Base-by-base conservation (phyloP, 1,139 yeast species). In the Diutina mesorugosa region DNA sequence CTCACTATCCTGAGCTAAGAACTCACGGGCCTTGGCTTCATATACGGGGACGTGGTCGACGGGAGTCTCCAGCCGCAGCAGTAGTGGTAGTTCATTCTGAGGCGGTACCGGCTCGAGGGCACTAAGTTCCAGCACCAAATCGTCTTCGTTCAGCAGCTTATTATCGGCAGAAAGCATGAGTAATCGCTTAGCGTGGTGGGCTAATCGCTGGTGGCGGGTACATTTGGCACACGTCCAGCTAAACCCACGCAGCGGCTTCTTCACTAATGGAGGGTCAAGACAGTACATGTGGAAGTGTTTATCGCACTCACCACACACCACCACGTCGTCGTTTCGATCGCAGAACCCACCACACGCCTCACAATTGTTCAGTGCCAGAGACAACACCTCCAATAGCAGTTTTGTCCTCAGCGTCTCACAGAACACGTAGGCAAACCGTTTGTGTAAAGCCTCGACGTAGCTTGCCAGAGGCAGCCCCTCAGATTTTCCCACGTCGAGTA, bases 151-250 rank as follows among this genome's bases (percentile, higher is more conserved):
- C 4, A 77, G 70, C 57, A 73, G 69, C 58, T 75, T 73, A 60
- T 76, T 76, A 59, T 76, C 79, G 57, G 72, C 72, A 10, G 77
- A 71, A 52, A 76, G 67, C 80, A 76, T 76, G 56, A 76, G 60
- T 58, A 71, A 69, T 58, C 74, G 67, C 58, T 69, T 71, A 56
- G 67, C 66, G 55, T 64, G 70, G 58, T 74, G 61, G 58, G 73
- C 76, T 51, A 72, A 67, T 59, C 74, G 80, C 54, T 72, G 68
- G 48, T 67, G 74, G 62, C 79, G 80, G 21, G 87, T 78, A 70
- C 97, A 90, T 2, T 74, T 68, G 29, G 90, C 93, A 74, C 97
- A 91, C n/a, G 90, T 79, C 97, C 97, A 91, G 6, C 90, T 88
- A 66, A 90, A 87, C 1, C 97, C 97, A 58, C 96, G 72, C 55